Evolutionary conservation across 2,329 filamentous ascomycete species (phyloP).

Genomic region (Fusarium bactridioides): DNA sequence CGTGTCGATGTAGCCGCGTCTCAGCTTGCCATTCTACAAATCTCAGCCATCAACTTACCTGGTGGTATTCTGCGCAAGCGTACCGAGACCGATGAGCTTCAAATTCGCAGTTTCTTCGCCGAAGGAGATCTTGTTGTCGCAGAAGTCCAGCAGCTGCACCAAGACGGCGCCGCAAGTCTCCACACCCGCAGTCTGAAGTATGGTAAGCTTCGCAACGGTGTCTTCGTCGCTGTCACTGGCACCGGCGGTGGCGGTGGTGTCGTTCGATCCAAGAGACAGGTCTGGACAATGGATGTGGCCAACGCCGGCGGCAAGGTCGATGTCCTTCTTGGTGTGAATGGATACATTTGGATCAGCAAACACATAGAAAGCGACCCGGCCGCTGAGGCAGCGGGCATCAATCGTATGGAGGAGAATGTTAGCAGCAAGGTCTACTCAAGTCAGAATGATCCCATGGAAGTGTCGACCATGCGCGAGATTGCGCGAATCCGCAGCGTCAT

Average conservation of each 20-base stretch:
- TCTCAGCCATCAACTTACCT: constrained; percentile 92
- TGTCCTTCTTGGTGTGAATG: constrained; percentile 91
- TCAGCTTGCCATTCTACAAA: constrained; percentile 82
- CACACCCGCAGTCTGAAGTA: constrained; percentile 93
- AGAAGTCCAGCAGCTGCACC: constrained; percentile 89
- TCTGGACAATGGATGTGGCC: constrained; percentile 77
- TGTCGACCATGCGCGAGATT: constrained; percentile 86
- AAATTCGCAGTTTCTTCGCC: constrained; percentile 96
- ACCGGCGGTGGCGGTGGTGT: constrained; percentile 88
- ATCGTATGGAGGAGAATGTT: constrained; percentile 86
- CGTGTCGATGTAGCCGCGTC: constrained; percentile 92
- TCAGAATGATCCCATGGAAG: constrained; percentile 86
- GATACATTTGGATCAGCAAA: constrained; percentile 94
- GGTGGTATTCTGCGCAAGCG: constrained; percentile 90
- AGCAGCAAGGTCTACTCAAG: constrained; percentile 90
- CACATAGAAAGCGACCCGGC: constrained; percentile 71
- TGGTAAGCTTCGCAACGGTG: constrained; percentile 92
- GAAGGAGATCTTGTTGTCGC: constrained; percentile 95
- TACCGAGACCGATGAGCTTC: constrained; percentile 95
- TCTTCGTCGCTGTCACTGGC: constrained; percentile 84
- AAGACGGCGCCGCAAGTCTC: constrained; percentile 84
- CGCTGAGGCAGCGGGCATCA: constrained; percentile 68
- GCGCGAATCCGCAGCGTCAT: constrained; percentile 83
- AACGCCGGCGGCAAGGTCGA: constrained; percentile 74
- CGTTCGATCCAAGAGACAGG: constrained; percentile 82